A percentile compares a stretch with the other conserved stretches of the same genome.
These are phyloP conservation scores for Fusarium sp. DNA, from an alignment of 2,329 filamentous ascomycete genomes.

Conservation along the genomic window DNA sequence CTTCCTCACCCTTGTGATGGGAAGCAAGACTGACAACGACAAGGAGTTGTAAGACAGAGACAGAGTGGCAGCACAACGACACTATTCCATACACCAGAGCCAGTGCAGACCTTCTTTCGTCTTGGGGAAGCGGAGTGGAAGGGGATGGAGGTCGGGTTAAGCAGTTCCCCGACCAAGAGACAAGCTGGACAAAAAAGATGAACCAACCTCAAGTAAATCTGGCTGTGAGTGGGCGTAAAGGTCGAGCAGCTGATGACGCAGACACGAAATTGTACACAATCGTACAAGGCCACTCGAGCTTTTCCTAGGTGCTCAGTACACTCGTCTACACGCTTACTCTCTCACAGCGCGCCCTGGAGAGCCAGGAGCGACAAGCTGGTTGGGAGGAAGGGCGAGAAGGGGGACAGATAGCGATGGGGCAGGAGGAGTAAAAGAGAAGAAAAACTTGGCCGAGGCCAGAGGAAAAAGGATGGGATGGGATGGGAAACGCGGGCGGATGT, in stretches of 20 bases:
- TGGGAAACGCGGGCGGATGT: conserved; percentile 39
- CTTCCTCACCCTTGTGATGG: conserved; percentile 21
- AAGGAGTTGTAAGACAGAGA: conserved; percentile 11
- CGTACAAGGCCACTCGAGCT: conserved; percentile 33
- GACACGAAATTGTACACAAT: conserved; percentile 25
- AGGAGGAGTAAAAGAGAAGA: conserved; percentile 18
- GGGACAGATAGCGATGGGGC: conserved; percentile 22
- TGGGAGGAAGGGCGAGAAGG: conserved; percentile 33
- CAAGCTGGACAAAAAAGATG: conserved; percentile 34
- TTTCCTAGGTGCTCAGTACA: conserved; percentile 18
- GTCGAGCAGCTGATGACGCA: neutral
- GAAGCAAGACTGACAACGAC: conserved; percentile 5
- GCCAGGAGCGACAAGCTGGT: conserved; percentile 45
- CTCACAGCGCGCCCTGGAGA: conserved; percentile 45
- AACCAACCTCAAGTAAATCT: conserved; percentile 41
- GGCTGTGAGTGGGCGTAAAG: conserved; percentile 12
- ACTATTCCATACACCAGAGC: conserved; percentile 20
- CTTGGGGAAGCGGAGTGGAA: conserved; percentile 16
- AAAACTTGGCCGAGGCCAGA: conserved; percentile 21
- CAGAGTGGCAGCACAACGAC: conserved; percentile 9
- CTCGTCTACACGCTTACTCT: conserved; percentile 36
- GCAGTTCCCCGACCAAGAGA: conserved; percentile 21
- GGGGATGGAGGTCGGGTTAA: conserved; percentile 15
- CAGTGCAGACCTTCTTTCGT: conserved; percentile 20
- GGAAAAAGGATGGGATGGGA: conserved; percentile 29